Evolutionary conservation across 2,329 filamentous ascomycete genomes (phyloP), one percentile per base, ranked within the genome.

Genomic region (Zarea fungicola): DNA sequence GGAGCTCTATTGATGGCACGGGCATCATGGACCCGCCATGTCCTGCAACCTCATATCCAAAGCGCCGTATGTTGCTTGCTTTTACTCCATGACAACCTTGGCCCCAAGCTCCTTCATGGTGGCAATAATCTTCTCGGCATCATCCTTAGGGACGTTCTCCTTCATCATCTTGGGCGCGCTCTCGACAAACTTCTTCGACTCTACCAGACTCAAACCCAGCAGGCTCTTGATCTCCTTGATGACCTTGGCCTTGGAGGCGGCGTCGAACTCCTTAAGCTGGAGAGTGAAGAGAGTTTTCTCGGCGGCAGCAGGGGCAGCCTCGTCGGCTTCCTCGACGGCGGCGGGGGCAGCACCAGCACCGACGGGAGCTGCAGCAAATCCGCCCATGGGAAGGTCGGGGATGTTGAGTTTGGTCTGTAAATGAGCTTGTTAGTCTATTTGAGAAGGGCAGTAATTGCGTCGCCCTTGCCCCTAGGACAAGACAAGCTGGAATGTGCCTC

Each of bases 121-220:
- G 70, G 89, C 88, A 52, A 99, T 83, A 64, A 99, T 96, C 85
- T 99, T 99, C 80, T 97, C 92, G 7, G 89, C 90, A 70, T 99
- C 95, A 65, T 99, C 93, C 82, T 99, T 99, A 56, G 92, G 87
- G 59, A 99, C 90, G 44, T 87, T 91, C 75, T 99, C 93, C 84
- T 97, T 97, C 89, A 99, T 88, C 70, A 89, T 76, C 85, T 99
- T 99, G 56, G 93, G 93, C 59, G 88, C 91, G 65, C 88, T 89
- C 80, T 99, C 93, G 58, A 99, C 93, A 64, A 99, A 99, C 78
- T 99, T 99, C 86, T 99, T 99, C 75, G 89, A 95, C 73, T 99
- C 93, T 60, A 99, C 95, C 75, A 99, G 80, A 68, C 88, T 95
- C 65, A 99, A 74, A 36, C 93, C 93, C 53, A 99, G 77, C 82